Base-by-base conservation (phyloP, 352 stramenopile species). In the Discostella stelligera region DNA sequence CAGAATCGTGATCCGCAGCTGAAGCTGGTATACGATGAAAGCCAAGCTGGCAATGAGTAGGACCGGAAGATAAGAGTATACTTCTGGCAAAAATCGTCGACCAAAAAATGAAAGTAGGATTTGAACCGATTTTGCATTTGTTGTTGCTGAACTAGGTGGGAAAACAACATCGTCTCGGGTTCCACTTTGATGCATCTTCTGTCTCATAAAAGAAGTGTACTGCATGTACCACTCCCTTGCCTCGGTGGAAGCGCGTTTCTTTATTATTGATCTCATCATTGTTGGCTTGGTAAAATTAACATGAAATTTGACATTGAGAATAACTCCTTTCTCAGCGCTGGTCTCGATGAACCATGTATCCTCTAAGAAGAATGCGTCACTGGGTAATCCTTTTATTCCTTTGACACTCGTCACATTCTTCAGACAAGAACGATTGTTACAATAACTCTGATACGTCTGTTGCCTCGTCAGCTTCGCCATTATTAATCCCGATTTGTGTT, bases 261-360 rank as follows among this genome's bases (percentile, higher is more conserved):
- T 48, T 65, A 77, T 82, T 18, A 78, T 68, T 66, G 69, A 70
- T 52, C 63, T 80, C 16, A 71, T 21, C 63, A 74, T 78, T 11
- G 65, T 81, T n/a, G 30, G 62, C 46, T 87, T 87, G 3, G 49
- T 74, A 63, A 81, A 84, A 14, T 77, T 59, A 7, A 79, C 60
- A 7, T 68, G 44, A 69, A 73, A 83, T 16, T 60, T 77, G 7
- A 80, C 56, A 53, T 74, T 70, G 16, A 83, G 48, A 60, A 37
- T 58, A 41, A 80, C 46, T 55, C 59, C 50, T 18, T 85, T 70
- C 58, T 76, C 46, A 23, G 52, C 16, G n/a, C 18, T 21, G 21
- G 39, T 44, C 56, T 87, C 71, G 13, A 89, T 66, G 8, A 85
- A 54, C 79, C 82, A 89, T 18, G 66, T 53, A 25, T 89, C 82